Base-by-base conservation (phyloP, 129 eudicot species). In the Saposhnikovia divaricata region DNA sequence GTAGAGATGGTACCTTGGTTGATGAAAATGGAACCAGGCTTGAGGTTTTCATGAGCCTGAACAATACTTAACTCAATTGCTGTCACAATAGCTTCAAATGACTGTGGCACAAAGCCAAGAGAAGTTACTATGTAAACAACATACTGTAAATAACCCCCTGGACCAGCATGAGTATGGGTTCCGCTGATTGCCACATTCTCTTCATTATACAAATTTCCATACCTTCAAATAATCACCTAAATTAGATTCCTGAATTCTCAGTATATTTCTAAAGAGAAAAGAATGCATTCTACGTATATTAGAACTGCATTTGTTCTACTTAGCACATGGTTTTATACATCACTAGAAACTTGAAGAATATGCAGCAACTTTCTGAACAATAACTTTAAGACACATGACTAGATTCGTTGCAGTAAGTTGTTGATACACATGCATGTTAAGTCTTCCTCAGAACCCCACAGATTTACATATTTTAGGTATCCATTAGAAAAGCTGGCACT, bases 131-230 rank as follows among this genome's bases (percentile, higher is more conserved):
- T 82, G 70, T 88, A 90, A 43, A 85, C 71, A 31, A 90, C 85
- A 75, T 90, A 90, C 81, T 90, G 95, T 86, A 88, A 57, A 80
- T 90, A 90, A 25, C 95, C 95, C 79, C 91, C 92, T 74, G 92
- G 95, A 77, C 96, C 96, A 79, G 92, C 90, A 90, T 90, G 90
- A n/a, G 90, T 90, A 73, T 90, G 92, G 11, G 88, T 90, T 46
- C 96, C 96, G 82, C 96, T 88, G 74, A 90, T 90, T 2, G 96
- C 96, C 43, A 90, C 83, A 25, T 88, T 90, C 21, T 86, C 89
- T 47, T 90, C 90, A 1, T 40, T 90, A 87, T 90, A 90, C 79
- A 90, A 75, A 1, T 86, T 79, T 75, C 96, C 96, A 80, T 83
- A 90, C 85, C 96, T 90, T n/a, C 10, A 74, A 5, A 46, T 31